phyloP scores from a whole-genome alignment of 352 stramenopile species.

The Globisporangium lucens region DNA sequence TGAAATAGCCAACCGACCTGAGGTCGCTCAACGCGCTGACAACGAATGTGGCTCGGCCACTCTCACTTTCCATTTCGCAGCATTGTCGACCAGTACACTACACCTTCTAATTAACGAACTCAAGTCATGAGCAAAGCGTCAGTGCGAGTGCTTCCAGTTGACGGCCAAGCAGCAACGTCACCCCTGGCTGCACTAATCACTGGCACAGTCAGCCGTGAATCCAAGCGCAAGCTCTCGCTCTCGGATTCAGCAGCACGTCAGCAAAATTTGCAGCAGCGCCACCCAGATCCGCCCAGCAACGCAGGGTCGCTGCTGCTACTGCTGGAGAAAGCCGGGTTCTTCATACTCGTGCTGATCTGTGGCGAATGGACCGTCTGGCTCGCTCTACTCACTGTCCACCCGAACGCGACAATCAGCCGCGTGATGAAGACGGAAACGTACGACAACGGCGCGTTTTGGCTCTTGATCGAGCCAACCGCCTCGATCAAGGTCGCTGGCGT shows the following conservation, averaged over 20 bases:
- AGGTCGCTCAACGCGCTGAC: neutral
- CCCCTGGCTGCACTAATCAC: neutral
- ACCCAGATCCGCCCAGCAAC: neutral
- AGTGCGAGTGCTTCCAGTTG: neutral
- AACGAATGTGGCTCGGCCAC: neutral
- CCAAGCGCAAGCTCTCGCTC: neutral
- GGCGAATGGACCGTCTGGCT: constrained; percentile 16
- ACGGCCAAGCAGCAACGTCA: neutral
- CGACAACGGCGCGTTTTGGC: constrained; percentile 37
- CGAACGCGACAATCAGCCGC: constrained; percentile 33
- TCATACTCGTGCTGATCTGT: neutral
- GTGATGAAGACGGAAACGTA: constrained; percentile 29
- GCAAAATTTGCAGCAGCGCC: too few species aligned
- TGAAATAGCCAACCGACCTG: neutral
- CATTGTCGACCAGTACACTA: neutral
- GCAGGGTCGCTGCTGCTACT: neutral
- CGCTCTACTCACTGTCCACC: constrained; percentile 23
- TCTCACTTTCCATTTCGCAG: neutral
- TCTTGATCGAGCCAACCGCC: constrained; percentile 28
- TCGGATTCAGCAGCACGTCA: neutral
- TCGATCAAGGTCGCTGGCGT: constrained; percentile 19
- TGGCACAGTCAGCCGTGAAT: neutral
- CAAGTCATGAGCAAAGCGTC: neutral
- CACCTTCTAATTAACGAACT: neutral
- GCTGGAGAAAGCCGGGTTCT: neutral